Conservation (phyloP, 768 basidiomycete genomes). For the Kondoa malvinella region DNA sequence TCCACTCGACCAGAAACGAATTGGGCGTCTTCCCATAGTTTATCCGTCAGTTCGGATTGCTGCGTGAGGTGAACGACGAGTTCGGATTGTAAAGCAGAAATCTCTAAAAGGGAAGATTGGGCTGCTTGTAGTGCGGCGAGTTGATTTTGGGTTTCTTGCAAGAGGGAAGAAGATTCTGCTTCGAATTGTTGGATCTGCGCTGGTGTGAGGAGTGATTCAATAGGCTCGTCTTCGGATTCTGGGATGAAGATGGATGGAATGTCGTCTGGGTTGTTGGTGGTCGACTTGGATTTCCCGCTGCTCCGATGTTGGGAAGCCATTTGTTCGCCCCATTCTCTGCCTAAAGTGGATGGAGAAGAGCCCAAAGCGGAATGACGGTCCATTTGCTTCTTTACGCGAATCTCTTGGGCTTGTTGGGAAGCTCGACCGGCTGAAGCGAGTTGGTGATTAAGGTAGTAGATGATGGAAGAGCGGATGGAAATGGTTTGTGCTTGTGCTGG, state of each 20-base stretch:
- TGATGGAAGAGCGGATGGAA: slow-evolving; percentile 53
- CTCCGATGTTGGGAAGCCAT: not conserved
- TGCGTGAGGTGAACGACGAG: slow-evolving; percentile 67
- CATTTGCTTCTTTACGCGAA: slow-evolving; percentile 68
- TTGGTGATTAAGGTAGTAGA: slow-evolving; percentile 71
- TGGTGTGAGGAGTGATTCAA: slow-evolving; percentile 62
- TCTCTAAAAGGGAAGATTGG: slow-evolving; percentile 78
- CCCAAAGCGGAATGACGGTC: slow-evolving; percentile 35
- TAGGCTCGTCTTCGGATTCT: slow-evolving; percentile 43
- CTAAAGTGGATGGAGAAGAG: slow-evolving; percentile 18
- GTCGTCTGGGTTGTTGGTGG: not conserved
- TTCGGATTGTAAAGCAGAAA: slow-evolving; percentile 81
- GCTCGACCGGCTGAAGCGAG: slow-evolving; percentile 60
- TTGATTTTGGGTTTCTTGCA: slow-evolving; percentile 67
- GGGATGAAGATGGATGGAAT: slow-evolving; percentile 24
- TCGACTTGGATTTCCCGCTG: not conserved
- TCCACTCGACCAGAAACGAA: slow-evolving; percentile 68
- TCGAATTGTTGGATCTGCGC: slow-evolving; percentile 89
- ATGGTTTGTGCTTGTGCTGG: slow-evolving; percentile 55
- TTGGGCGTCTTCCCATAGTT: slow-evolving; percentile 86
- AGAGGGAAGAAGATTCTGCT: slow-evolving; percentile 68
- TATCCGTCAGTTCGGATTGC: slow-evolving; percentile 83
- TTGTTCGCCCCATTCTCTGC: slow-evolving; percentile 42
- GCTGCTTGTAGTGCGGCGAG: slow-evolving; percentile 80
- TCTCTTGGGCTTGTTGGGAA: slow-evolving; percentile 82